A percentile compares a stretch with the other conserved stretches of the same genome.
Evolutionary conservation across 2,329 filamentous ascomycete genomes (phyloP).

Genomic region (Ophiocordyceps camponoti-saundersi): DNA sequence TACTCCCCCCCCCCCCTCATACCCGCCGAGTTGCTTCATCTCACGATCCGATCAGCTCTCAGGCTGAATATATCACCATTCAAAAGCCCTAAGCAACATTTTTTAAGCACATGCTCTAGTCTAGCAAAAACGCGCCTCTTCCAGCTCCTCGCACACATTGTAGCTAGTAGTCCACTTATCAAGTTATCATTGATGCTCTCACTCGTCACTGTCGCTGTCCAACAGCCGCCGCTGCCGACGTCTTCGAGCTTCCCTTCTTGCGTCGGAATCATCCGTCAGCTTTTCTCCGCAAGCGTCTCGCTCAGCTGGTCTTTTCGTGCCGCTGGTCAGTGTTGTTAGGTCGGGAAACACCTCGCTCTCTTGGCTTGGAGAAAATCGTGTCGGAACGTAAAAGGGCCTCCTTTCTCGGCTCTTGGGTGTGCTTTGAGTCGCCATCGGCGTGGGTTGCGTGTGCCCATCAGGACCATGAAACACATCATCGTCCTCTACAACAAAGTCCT

Average conservation of each 20-base stretch:
- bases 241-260: slow-evolving; percentile 8
- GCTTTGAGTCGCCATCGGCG: slow-evolving; percentile 9
- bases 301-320: slow-evolving; percentile 1
- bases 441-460: slow-evolving; percentile 9
- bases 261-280: slow-evolving; percentile 5
- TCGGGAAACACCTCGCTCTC: slow-evolving; percentile 22
- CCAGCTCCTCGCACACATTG: neutral
- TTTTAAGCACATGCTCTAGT: neutral
- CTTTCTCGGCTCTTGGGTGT: slow-evolving; percentile 4
- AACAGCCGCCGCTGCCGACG: slow-evolving; percentile 11
- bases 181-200: neutral
- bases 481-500: slow-evolving; percentile 40
- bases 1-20: too few relatives aligned
- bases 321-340: slow-evolving; percentile 11
- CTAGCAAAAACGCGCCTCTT: neutral
- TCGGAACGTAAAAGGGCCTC: slow-evolving; percentile 21
- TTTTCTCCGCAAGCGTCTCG: neutral
- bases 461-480: slow-evolving; percentile 21
- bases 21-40: too few relatives aligned
- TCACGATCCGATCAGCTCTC: too few relatives aligned
- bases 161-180: neutral
- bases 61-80: neutral
- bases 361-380: slow-evolving; percentile 20
- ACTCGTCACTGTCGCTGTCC: slow-evolving; percentile 14
- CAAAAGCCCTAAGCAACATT: neutral